These are phyloP conservation scores for Staphylotrichum longicolle DNA, from an alignment of 495 filamentous ascomycete genomes.

Conservation along the genomic window DNA sequence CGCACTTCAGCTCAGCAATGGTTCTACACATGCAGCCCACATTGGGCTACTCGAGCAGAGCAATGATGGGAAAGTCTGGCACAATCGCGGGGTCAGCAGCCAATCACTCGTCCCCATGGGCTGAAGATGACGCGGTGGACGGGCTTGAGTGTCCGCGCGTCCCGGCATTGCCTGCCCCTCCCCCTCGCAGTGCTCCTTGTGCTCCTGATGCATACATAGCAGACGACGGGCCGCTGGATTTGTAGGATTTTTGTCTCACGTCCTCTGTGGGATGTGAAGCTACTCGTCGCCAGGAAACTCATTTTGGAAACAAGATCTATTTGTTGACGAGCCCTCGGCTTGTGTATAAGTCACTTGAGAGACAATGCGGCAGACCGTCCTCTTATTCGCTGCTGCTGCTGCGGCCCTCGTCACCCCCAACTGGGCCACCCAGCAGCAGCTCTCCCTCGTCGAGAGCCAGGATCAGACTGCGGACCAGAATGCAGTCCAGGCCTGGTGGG, in stretches of 20 bases:
- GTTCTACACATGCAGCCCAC: neutral
- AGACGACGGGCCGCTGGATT: too few species aligned
- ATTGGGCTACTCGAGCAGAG: neutral
- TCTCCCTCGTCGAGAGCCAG: conserved; percentile 21
- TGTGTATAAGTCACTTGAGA: neutral
- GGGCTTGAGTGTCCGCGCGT: conserved; percentile 6
- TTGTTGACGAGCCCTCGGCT: neutral
- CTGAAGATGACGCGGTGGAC: neutral
- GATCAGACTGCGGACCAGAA: neutral
- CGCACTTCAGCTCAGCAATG: neutral
- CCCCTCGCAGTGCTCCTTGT: neutral
- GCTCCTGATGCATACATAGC: neutral
- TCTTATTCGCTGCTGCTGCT: conserved; percentile 53
- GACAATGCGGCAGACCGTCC: conserved; percentile 42
- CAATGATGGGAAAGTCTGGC: neutral
- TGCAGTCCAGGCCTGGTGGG: conserved; percentile 23
- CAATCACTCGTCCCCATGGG: neutral
- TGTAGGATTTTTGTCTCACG: neutral
- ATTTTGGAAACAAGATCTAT: neutral
- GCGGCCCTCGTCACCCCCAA: conserved; percentile 62
- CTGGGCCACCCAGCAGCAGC: conserved; percentile 42
- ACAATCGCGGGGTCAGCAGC: conserved; percentile 4
- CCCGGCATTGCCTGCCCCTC: neutral
- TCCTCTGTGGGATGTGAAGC: neutral
- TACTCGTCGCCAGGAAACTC: neutral